Percentiles rank a stretch among this genome's conserved stretches.
These are phyloP conservation scores for Phytophthora macrochlamydospora DNA, from an alignment of 352 stramenopile species.

Conservation along the genomic window DNA sequence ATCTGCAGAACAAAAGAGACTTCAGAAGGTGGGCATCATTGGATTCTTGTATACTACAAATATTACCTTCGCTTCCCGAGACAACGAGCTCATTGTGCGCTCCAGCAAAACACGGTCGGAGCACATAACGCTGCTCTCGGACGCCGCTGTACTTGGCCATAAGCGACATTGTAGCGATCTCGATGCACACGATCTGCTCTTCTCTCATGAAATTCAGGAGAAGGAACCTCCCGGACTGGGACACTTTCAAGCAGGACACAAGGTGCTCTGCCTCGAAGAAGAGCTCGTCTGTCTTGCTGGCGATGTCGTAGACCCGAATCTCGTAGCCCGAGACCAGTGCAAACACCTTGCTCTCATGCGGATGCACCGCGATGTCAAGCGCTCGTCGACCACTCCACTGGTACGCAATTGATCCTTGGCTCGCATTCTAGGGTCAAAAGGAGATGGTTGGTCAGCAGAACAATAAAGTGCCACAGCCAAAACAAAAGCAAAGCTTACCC, in stretches of 20 bases:
- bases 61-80: conserved; percentile 74
- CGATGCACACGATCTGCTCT: conserved; percentile 63
- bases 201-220: conserved; percentile 69
- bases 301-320: conserved; percentile 66
- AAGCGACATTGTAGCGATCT: conserved; percentile 47
- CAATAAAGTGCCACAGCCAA: not conserved
- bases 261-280: conserved; percentile 60
- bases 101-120: conserved; percentile 68
- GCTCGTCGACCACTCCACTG: conserved; percentile 73
- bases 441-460: no score
- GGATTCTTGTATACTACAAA: not conserved
- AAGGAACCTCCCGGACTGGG: conserved; percentile 48
- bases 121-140: conserved; percentile 65
- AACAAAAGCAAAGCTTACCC: conserved; percentile 43
- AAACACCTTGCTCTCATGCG: conserved; percentile 55
- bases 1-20: conserved; percentile 34
- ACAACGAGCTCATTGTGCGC: conserved; percentile 54
- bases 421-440: conserved; percentile 42
- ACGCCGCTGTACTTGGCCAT: conserved; percentile 60
- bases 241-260: conserved; percentile 63
- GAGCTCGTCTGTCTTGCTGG: conserved; percentile 59
- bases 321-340: conserved; percentile 62
- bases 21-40: no score
- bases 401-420: conserved; percentile 54
- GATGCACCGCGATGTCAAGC: conserved; percentile 66